Evolutionary conservation across 108 stramenopile species (phyloP).

Genomic region (Cylindrotheca fusiformis): DNA sequence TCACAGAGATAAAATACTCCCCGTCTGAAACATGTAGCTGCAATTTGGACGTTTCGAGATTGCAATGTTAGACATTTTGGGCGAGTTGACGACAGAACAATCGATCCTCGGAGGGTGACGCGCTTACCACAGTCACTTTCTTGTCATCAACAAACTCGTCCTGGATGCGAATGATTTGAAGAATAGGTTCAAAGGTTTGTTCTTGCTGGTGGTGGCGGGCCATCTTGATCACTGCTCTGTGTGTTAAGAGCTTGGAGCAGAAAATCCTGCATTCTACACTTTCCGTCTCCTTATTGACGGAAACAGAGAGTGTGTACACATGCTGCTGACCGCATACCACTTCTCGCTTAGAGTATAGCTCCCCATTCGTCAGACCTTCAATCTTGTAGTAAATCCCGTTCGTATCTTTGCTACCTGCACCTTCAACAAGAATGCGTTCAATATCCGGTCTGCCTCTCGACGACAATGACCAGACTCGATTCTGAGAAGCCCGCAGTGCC

Average conservation of each 20-base stretch:
- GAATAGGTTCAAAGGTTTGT: constrained; percentile 23
- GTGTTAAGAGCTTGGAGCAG: constrained; percentile 26
- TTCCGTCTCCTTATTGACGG: background rate
- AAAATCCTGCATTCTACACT: constrained; percentile 33
- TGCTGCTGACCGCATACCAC: constrained; percentile 40
- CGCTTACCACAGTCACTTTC: background rate
- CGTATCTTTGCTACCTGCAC: constrained; percentile 37
- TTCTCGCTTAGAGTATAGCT: constrained; percentile 43
- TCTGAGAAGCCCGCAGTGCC: constrained; percentile 39
- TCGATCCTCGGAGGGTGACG: too few species aligned
- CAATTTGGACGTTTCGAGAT: too few species aligned
- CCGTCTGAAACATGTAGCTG: constrained; percentile 34
- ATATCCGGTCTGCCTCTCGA: constrained; percentile 27
- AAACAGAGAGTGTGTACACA: constrained; percentile 29
- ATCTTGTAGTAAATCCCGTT: constrained; percentile 61
- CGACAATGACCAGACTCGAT: constrained; percentile 30
- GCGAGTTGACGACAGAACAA: too few species aligned
- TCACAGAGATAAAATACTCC: constrained; percentile 22
- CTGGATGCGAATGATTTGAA: constrained; percentile 25
- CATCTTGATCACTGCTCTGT: constrained; percentile 7
- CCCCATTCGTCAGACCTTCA: constrained; percentile 24
- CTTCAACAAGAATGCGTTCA: constrained; percentile 67
- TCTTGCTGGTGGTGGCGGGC: constrained; percentile 2
- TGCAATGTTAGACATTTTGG: background rate
- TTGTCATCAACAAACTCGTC: background rate